phyloP scores from a whole-genome alignment of 495 filamentous ascomycete genomes.

The Trichoderma asperelloides region DNA sequence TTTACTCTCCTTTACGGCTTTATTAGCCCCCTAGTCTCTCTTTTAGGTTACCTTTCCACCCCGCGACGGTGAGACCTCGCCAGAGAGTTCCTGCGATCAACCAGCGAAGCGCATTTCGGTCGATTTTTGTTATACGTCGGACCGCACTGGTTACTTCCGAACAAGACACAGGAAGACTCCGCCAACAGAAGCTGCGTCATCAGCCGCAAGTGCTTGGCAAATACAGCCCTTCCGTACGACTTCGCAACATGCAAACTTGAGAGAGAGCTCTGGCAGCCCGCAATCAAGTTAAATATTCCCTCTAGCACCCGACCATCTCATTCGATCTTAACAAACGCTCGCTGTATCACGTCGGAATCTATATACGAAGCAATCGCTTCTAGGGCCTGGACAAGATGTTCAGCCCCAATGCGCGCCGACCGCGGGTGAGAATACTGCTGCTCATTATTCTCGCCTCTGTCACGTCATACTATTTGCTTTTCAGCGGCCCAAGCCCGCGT shows the following conservation, averaged over 20 bases:
- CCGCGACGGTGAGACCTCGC: not conserved
- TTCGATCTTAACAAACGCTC: not conserved
- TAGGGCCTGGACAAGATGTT: not conserved
- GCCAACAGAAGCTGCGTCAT: not conserved
- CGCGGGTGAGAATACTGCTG: not conserved
- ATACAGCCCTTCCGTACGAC: not conserved
- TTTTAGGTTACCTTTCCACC: not conserved
- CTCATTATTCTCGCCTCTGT: not conserved
- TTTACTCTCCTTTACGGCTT: not conserved
- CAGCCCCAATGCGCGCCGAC: not conserved
- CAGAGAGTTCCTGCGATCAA: not conserved
- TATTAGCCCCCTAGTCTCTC: not conserved
- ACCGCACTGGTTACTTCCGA: not conserved
- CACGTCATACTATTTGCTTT: conserved; percentile 7
- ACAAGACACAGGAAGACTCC: not conserved
- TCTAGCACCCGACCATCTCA: not conserved
- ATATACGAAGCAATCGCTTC: not conserved
- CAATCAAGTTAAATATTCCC: not conserved
- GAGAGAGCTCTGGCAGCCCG: conserved; percentile 5
- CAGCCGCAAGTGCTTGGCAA: not conserved
- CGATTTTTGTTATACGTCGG: not conserved
- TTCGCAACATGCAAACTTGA: not conserved
- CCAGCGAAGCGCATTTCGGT: not conserved
- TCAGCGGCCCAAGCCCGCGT: conserved; percentile 5
- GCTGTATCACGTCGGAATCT: not conserved